A percentile compares a stretch with the other conserved stretches of the same genome.
phyloP scores from a whole-genome alignment of 2,329 filamentous ascomycete genomes.

The Neopestalotiopsis clavispora region DNA sequence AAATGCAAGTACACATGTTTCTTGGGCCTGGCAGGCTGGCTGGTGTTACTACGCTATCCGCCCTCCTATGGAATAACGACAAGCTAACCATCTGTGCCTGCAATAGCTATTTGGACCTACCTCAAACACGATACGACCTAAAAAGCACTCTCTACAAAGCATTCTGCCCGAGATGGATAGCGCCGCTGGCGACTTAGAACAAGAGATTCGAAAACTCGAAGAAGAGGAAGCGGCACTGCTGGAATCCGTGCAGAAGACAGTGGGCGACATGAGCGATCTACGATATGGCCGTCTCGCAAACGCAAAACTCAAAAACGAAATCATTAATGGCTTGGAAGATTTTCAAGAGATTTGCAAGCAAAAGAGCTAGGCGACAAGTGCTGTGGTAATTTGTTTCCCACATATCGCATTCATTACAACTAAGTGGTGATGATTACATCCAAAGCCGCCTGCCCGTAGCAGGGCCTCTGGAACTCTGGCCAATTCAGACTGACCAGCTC shows the following conservation, averaged over 20 bases:
- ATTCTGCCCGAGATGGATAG: slow-evolving; percentile 73
- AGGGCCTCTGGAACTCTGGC: not conserved
- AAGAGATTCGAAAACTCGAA: slow-evolving; percentile 69
- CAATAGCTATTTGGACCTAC: slow-evolving; percentile 62
- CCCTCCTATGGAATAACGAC: not conserved
- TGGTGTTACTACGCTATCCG: not conserved
- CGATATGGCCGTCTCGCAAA: slow-evolving; percentile 79
- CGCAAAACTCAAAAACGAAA: slow-evolving; percentile 65
- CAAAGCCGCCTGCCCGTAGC: not conserved
- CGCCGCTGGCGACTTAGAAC: slow-evolving; percentile 68
- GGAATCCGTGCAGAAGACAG: slow-evolving; percentile 65
- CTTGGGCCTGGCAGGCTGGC: not conserved
- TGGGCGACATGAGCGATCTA: slow-evolving; percentile 80
- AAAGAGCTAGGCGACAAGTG: slow-evolving; percentile 39
- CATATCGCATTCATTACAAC: slow-evolving; percentile 17
- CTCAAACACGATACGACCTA: slow-evolving; percentile 47
- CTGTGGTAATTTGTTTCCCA: not conserved
- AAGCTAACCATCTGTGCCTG: slow-evolving; percentile 22
- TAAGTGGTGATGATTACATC: not conserved
- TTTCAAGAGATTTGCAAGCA: slow-evolving; percentile 67
- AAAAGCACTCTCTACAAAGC: slow-evolving; percentile 64
- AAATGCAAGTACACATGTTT: no score
- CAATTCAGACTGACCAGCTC: not conserved
- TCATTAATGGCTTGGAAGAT: slow-evolving; percentile 68
- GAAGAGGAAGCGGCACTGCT: slow-evolving; percentile 66